phyloP scores from a whole-genome alignment of 164 flowering plant species.

The Taxillus chinensis region DNA sequence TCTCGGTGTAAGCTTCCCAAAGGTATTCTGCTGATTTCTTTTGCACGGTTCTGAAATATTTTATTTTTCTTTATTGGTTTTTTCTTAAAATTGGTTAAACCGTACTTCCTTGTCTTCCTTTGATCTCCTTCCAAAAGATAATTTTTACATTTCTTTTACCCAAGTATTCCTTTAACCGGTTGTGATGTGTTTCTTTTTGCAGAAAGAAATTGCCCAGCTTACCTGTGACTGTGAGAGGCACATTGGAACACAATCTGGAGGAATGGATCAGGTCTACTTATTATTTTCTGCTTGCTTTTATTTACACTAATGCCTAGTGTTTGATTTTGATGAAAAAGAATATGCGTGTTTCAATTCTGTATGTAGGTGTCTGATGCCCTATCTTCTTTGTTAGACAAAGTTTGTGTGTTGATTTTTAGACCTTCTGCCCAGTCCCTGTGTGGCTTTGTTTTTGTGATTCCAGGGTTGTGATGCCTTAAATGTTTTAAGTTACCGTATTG shows the following conservation, averaged over 20 bases:
- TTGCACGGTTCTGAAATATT: neutral
- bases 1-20: constrained; percentile 55
- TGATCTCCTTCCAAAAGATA: too few species aligned
- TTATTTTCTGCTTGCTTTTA: neutral
- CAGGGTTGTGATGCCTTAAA: too few species aligned
- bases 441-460: too few species aligned
- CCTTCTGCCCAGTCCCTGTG: neutral
- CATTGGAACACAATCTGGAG: constrained; percentile 98
- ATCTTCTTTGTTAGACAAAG: neutral
- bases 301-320: neutral
- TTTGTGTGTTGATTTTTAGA: neutral
- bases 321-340: neutral
- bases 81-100: too few species aligned
- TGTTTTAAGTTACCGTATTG: too few species aligned
- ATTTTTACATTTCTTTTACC: too few species aligned
- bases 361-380: neutral
- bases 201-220: constrained; percentile 94
- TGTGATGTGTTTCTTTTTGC: constrained; percentile 12
- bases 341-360: neutral
- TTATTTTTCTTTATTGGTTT: neutral
- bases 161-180: neutral
- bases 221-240: constrained; percentile 95
- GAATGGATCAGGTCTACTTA: constrained; percentile 87
- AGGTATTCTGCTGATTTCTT: constrained; percentile 30
- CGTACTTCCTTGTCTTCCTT: too few species aligned